These are phyloP conservation scores for Linnemannia hyalina DNA, from an alignment of 192 early-diverging fungal species.

Conservation along the genomic window DNA sequence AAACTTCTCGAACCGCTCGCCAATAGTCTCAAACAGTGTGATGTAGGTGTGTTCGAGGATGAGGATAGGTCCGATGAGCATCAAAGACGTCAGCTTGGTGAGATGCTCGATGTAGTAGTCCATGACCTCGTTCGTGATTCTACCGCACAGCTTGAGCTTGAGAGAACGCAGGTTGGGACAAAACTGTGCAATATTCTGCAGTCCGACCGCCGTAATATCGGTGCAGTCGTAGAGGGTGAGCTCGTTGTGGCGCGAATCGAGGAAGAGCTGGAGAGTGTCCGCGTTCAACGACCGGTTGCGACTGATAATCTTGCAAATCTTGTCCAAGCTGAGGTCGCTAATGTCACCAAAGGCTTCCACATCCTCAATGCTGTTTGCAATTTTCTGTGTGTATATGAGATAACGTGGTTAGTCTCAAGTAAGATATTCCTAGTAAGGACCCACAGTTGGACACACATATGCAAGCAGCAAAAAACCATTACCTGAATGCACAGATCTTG, in stretches of 20 bases:
- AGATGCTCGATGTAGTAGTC: constrained; percentile 57
- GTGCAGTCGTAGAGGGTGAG: constrained; percentile 87
- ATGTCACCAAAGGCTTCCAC: constrained; percentile 92
- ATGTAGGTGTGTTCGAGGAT: constrained; percentile 71
- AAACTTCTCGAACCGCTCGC: constrained; percentile 68
- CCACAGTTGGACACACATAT: not conserved
- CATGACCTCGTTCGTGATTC: constrained; percentile 67
- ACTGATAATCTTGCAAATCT: constrained; percentile 83
- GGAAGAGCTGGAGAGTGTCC: constrained; percentile 77
- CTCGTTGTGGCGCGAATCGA: constrained; percentile 67
- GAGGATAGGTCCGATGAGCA: constrained; percentile 80
- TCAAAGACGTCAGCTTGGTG: constrained; percentile 64
- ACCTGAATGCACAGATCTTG: constrained; percentile 77
- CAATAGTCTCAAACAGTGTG: constrained; percentile 67
- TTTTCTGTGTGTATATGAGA: constrained; percentile 52
- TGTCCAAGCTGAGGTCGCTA: constrained; percentile 71
- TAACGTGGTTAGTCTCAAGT: not conserved
- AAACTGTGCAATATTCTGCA: constrained; percentile 73
- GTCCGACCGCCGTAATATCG: constrained; percentile 63
- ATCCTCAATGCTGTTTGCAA: constrained; percentile 82
- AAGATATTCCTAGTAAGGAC: not conserved
- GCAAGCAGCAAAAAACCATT: not conserved
- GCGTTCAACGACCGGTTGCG: constrained; percentile 78
- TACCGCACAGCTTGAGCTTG: constrained; percentile 81
- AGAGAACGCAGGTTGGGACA: constrained; percentile 73